Evolutionary conservation across 2,329 filamentous ascomycete genomes (phyloP).

Genomic region (Clarireedia monteithiana): DNA sequence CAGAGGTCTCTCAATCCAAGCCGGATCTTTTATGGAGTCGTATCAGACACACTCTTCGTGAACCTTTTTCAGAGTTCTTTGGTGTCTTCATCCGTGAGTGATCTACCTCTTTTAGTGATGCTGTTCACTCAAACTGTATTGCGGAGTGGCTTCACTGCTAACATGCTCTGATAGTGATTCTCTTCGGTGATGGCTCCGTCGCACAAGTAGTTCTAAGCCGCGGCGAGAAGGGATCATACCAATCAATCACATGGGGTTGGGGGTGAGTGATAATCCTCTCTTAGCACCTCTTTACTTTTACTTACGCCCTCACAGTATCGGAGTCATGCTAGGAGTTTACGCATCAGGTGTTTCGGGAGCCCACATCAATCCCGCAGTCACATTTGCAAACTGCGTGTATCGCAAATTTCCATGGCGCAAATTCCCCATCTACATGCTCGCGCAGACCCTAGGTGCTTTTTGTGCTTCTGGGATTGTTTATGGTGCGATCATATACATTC

Average conservation of each 20-base stretch:
- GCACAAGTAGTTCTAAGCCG: slow-evolving; percentile 54
- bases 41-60: slow-evolving; percentile 16
- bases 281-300: neutral
- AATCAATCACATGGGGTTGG: slow-evolving; percentile 28
- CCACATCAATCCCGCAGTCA: slow-evolving; percentile 65
- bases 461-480: slow-evolving; percentile 44
- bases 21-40: slow-evolving; percentile 22
- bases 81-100: slow-evolving; percentile 54
- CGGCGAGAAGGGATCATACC: slow-evolving; percentile 20
- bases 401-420: slow-evolving; percentile 62
- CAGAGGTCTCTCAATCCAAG: slow-evolving; percentile 19
- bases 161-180: slow-evolving; percentile 30
- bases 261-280: slow-evolving; percentile 13
- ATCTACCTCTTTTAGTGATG: neutral
- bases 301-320: slow-evolving; percentile 38
- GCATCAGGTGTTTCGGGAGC: slow-evolving; percentile 55
- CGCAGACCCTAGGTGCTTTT: slow-evolving; percentile 62
- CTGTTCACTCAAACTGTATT: neutral
- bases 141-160: too few species aligned
- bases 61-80: slow-evolving; percentile 56
- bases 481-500: slow-evolving; percentile 6
- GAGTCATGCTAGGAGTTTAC: slow-evolving; percentile 66
- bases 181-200: slow-evolving; percentile 63
- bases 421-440: slow-evolving; percentile 56
- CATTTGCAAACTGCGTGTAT: slow-evolving; percentile 52